Conservation (phyloP, 495 filamentous ascomycete species). For the Lepidopterella palustris region DNA sequence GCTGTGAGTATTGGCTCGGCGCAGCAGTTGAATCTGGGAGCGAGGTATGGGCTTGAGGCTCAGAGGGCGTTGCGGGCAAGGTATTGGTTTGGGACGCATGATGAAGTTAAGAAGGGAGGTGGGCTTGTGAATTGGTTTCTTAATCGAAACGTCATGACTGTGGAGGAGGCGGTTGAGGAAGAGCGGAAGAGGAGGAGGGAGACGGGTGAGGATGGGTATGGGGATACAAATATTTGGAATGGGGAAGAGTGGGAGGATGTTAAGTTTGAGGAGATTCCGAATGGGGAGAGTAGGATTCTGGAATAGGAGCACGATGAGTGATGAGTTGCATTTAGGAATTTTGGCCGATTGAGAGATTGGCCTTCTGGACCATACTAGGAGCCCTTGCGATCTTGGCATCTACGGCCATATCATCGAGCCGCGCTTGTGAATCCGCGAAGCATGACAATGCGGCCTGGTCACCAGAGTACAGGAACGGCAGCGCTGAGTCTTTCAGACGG, state of each 20-base stretch:
- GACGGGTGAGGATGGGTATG: conserved; percentile 6
- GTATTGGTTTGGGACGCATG: conserved; percentile 55
- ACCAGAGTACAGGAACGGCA: too few species aligned
- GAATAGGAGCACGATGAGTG: too few species aligned
- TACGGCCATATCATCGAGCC: too few species aligned
- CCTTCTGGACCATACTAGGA: background rate
- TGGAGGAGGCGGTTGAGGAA: conserved; percentile 44
- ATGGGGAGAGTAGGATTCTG: conserved; percentile 42
- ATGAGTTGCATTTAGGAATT: too few species aligned
- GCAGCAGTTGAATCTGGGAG: conserved; percentile 50
- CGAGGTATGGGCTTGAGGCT: conserved; percentile 46
- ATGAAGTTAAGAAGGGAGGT: conserved; percentile 49
- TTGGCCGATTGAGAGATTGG: background rate
- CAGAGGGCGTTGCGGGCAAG: conserved; percentile 43
- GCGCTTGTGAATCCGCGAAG: too few species aligned
- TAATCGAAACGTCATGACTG: conserved; percentile 38
- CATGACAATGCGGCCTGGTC: too few species aligned
- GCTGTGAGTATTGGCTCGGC: conserved; percentile 43
- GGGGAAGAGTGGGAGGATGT: conserved; percentile 27
- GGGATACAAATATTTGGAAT: background rate
- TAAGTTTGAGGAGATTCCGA: conserved; percentile 39
- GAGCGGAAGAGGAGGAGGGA: conserved; percentile 13
- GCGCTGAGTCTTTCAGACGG: too few species aligned
- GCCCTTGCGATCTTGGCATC: too few species aligned
- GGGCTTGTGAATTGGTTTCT: conserved; percentile 47